Evolutionary conservation across 108 stramenopile genomes (phyloP), one percentile per base, ranked within the genome.

Genomic region (Nitzschia sp.): DNA sequence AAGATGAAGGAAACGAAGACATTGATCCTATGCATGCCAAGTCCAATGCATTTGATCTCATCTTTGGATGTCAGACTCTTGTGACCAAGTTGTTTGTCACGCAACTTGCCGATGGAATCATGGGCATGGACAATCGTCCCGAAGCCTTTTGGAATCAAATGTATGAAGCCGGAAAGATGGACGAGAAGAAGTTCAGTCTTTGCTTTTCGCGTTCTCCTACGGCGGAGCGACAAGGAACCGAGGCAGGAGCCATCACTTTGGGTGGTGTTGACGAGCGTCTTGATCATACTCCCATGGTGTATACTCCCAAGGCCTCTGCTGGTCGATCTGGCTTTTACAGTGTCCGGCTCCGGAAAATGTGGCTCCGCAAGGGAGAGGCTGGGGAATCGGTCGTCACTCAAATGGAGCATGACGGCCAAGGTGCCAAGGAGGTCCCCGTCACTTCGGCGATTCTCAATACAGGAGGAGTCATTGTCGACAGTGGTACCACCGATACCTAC

Each of bases 61-160:
- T 70, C 54, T 96, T 98, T 82, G 97, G 95, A 3, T 98, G 97
- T 80, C 96, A 97, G 71, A 83, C 77, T 22, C 68, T 53, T 55
- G 50, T 86, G 14, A 94, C 93, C 21, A 95, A 95, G 20, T 69
- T 95, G 19, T 96, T 97, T 81, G 73, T 73, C 22, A 92, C 89
- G 15, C 95, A 95, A 63, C 67, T 95, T 25, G 96, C 90, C 20
- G 89, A 95, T 70, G 97, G 95, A 2, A 96, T 97, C 62, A 88
- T 96, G 93, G 97, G 85, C 6, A 83, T 86, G 82, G 77, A 78
- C 25, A 46, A 73, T 53, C 65, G 68, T 1, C 70, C 67, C 10
- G 57, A 67, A 20, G 26, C 84, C 1, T 85, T 78, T 72, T 86
- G 85, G 86, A 71, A 66, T 39, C 88, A 93, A 71, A 79, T 86